A percentile compares a stretch with the other conserved stretches of the same genome.
phyloP scores from a whole-genome alignment of 83 land plant genomes.

The Diphasiastrum complanatum region DNA sequence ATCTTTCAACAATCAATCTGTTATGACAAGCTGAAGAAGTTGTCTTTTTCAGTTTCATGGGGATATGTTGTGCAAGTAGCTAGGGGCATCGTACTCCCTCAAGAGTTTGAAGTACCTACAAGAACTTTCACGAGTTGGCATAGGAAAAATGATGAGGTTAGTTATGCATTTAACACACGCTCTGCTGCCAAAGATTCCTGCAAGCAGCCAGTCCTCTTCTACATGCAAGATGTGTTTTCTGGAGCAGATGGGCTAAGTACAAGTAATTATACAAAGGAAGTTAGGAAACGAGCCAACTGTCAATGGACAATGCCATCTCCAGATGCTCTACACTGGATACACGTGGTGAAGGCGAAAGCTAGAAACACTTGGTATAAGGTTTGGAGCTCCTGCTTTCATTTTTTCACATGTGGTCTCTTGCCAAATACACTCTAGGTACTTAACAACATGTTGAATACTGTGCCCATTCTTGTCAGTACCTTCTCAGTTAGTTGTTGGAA shows the following conservation, averaged over 20 bases:
- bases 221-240: background rate
- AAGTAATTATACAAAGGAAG: slow-evolving; percentile 3
- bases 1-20: slow-evolving; percentile 9
- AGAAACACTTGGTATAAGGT: too few species aligned
- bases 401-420: too few species aligned
- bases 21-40: background rate
- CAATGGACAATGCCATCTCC: slow-evolving; percentile 15
- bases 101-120: slow-evolving; percentile 4
- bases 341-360: background rate
- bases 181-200: background rate
- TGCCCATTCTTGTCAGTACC: too few species aligned
- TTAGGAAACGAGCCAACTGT: slow-evolving; percentile 2
- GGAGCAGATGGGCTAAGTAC: background rate
- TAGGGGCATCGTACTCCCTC: slow-evolving; percentile 1
- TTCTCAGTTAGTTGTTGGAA: too few species aligned
- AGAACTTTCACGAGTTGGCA: slow-evolving; percentile 8
- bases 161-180: background rate
- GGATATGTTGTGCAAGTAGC: slow-evolving; percentile 5
- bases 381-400: too few species aligned
- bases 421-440: too few species aligned
- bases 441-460: too few species aligned
- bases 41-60: slow-evolving; percentile 8
- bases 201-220: slow-evolving; percentile 3
- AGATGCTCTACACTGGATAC: slow-evolving; percentile 3
- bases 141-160: background rate